Percentiles rank a stretch among this genome's conserved stretches.
These are phyloP conservation scores for Saccharomycopsis hybrid DNA, from an alignment of 1,139 yeast genomes.

Conservation along the genomic window DNA sequence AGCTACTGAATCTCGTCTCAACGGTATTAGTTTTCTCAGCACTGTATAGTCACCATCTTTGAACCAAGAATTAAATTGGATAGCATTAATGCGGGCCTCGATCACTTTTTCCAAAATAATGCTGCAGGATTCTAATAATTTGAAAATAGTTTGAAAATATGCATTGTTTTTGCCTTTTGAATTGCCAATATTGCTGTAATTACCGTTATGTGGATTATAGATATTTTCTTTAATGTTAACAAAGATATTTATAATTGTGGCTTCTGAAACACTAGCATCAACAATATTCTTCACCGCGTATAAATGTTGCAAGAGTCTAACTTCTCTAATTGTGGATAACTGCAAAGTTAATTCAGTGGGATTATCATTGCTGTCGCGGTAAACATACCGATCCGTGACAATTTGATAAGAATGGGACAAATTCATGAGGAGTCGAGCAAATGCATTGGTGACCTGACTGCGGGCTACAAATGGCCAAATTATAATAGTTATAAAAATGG, in stretches of 20 bases:
- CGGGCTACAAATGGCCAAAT: conserved; percentile 45
- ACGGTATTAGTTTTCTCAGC: conserved; percentile 34
- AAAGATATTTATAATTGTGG: conserved; percentile 9
- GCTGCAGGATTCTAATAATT: conserved; percentile 35
- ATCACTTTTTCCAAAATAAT: conserved; percentile 36
- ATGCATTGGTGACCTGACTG: conserved; percentile 35
- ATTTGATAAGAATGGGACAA: conserved; percentile 41
- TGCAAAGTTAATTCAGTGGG: conserved; percentile 39
- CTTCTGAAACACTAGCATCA: conserved; percentile 20
- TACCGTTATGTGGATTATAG: too few relatives aligned
- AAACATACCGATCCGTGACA: conserved; percentile 41
- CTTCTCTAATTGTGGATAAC: conserved; percentile 41
- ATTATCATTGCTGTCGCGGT: conserved; percentile 39
- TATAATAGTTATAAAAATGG: conserved; percentile 38
- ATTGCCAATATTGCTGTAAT: conserved; percentile 24
- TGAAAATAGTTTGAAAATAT: conserved; percentile 21
- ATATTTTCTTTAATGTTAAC: too few relatives aligned
- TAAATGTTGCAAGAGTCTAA: conserved; percentile 39
- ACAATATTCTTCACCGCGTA: conserved; percentile 35
- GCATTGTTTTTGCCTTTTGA: too few relatives aligned
- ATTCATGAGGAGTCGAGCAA: conserved; percentile 35
- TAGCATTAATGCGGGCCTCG: conserved; percentile 43
- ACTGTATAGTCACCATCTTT: conserved; percentile 33
- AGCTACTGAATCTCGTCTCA: conserved; percentile 42
- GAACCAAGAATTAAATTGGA: conserved; percentile 41